Evolutionary conservation across 164 flowering plant species (phyloP).

Genomic region (Vitis amurensis): DNA sequence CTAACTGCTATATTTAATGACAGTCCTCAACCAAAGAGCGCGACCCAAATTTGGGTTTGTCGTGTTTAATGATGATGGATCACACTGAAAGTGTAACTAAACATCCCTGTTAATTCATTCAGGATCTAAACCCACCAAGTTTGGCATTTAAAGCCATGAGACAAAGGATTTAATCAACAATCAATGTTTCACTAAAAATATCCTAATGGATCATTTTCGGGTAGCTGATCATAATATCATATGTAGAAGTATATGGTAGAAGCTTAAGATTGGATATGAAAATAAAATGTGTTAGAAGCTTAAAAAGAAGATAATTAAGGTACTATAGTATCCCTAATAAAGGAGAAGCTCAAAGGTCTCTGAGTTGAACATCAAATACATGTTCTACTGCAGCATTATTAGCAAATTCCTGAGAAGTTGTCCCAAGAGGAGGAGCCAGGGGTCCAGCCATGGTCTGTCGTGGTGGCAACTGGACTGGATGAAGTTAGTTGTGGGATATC

Average conservation of each 20-base stretch:
- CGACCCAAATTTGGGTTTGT: too few relatives aligned
- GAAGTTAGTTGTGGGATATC: conserved; percentile 36
- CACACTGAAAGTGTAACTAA: background rate
- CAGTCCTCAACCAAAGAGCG: too few relatives aligned
- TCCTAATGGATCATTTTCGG: too few relatives aligned
- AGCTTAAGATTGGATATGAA: background rate
- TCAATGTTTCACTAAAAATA: background rate
- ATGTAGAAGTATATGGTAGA: background rate
- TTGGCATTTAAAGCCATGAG: background rate
- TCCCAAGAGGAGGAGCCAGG: conserved; percentile 20
- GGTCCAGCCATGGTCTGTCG: background rate
- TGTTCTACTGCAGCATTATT: background rate
- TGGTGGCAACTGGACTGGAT: conserved; percentile 8
- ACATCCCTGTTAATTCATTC: background rate
- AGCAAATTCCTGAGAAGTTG: conserved; percentile 28
- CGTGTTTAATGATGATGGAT: too few relatives aligned
- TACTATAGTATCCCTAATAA: background rate
- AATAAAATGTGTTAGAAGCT: background rate
- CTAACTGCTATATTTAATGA: too few relatives aligned
- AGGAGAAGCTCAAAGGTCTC: background rate
- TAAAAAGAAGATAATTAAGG: background rate
- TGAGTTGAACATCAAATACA: background rate
- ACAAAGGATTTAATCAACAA: background rate
- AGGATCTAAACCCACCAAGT: background rate
- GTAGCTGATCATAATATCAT: too few relatives aligned